These are phyloP conservation scores for Prunus dulcis DNA, from an alignment of 306 rosid species.

Conservation along the genomic window DNA sequence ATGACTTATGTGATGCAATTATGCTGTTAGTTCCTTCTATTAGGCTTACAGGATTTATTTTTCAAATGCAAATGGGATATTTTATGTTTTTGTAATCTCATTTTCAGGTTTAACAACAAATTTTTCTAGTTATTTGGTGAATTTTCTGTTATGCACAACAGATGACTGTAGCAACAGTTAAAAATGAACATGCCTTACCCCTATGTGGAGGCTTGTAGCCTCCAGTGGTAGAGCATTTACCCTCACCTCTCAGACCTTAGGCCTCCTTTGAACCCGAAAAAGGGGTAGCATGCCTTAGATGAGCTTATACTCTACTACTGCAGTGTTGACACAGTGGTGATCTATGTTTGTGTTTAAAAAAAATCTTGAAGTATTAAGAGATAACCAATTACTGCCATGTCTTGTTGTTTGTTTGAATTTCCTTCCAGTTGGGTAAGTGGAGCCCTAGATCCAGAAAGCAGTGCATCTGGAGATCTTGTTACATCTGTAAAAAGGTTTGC, in stretches of 20 bases:
- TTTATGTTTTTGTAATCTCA: neutral
- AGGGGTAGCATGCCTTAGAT: too few species aligned
- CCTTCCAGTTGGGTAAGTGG: conserved; percentile 87
- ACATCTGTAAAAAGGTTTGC: conserved; percentile 85
- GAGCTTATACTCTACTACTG: neutral
- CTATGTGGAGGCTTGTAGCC: neutral
- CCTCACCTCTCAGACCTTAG: neutral
- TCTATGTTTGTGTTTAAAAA: neutral
- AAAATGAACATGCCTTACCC: conserved; percentile 1
- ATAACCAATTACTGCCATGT: neutral
- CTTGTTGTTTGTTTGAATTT: conserved; percentile 8
- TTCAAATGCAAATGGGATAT: neutral
- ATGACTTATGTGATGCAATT: neutral
- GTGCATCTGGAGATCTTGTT: conserved; percentile 75
- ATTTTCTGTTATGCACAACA: neutral
- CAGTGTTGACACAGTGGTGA: neutral
- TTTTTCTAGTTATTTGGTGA: neutral
- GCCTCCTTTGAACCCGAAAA: neutral
- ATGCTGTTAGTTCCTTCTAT: neutral
- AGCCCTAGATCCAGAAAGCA: conserved; percentile 86
- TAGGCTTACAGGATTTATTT: neutral
- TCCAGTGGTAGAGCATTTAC: neutral
- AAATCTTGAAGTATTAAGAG: neutral
- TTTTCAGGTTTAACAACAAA: neutral
- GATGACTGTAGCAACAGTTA: neutral